phyloP scores from a whole-genome alignment of 768 basidiomycete genomes.

The Pleurotus cornucopiae region DNA sequence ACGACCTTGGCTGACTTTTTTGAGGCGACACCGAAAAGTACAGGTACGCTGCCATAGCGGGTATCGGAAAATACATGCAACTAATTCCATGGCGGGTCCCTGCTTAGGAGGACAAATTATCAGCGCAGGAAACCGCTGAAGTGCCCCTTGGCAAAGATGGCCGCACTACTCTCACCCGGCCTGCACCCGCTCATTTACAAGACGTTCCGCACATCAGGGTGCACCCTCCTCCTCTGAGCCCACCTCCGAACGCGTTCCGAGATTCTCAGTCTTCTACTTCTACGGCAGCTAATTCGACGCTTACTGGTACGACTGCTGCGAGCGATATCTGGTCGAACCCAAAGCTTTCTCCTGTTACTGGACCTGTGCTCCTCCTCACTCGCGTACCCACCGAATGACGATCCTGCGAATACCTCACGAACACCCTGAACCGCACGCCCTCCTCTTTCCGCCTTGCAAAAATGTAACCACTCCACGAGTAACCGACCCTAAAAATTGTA shows the following conservation, averaged over 20 bases:
- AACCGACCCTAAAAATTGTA: background rate
- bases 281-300: background rate
- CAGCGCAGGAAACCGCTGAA: constrained; percentile 2
- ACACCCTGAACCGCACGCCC: background rate
- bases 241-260: background rate
- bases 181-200: constrained; percentile 4
- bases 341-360: constrained; percentile 13
- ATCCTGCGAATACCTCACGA: too few relatives aligned
- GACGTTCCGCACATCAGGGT: constrained; percentile 5
- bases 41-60: background rate
- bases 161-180: background rate
- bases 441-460: background rate
- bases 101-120: constrained; percentile 1
- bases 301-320: background rate
- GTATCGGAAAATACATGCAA: too few relatives aligned
- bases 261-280: constrained; percentile 4
- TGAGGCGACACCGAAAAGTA: background rate
- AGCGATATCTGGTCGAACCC: constrained; percentile 11
- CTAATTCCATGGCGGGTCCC: background rate
- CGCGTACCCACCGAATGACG: background rate
- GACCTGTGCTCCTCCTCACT: constrained; percentile 6
- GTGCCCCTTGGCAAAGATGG: background rate
- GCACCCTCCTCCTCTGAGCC: background rate
- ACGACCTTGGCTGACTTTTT: background rate
- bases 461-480: background rate